These are phyloP conservation scores for Ophiognomonia clavigignenti-juglandacearum DNA, from an alignment of 2,329 filamentous ascomycete species.

Conservation along the genomic window DNA sequence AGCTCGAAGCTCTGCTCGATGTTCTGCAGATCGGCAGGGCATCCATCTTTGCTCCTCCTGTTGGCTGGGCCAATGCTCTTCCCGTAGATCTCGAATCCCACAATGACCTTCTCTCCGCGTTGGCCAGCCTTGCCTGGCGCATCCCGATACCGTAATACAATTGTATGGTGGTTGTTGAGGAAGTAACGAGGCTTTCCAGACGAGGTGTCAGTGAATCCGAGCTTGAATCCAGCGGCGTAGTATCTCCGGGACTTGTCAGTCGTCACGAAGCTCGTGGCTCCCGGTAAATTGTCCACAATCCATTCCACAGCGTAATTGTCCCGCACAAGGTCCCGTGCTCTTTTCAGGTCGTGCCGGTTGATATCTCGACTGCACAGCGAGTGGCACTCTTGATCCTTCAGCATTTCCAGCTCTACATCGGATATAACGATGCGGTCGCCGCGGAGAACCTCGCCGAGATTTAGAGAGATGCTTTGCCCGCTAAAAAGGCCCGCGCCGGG, in stretches of 20 bases:
- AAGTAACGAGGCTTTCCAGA: constrained; percentile 60
- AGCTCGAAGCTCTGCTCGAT: constrained; percentile 64
- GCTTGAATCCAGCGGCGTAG: constrained; percentile 85
- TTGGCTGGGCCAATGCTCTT: constrained; percentile 67
- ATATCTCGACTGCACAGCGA: constrained; percentile 68
- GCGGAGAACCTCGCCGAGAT: constrained; percentile 80
- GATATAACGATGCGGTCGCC: constrained; percentile 82
- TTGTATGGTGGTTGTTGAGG: constrained; percentile 83
- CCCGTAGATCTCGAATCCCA: constrained; percentile 85
- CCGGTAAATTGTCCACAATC: constrained; percentile 89
- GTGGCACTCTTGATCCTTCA: constrained; percentile 66
- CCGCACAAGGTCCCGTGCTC: constrained; percentile 66
- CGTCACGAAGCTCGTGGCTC: constrained; percentile 82
- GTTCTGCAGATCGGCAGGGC: constrained; percentile 62
- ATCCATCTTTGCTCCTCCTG: constrained; percentile 58
- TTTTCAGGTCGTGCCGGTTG: constrained; percentile 57
- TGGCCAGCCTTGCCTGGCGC: constrained; percentile 66
- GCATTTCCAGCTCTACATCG: constrained; percentile 77
- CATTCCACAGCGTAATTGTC: constrained; percentile 85
- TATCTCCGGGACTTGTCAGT: constrained; percentile 82
- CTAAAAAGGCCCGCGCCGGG: constrained; percentile 65
- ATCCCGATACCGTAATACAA: constrained; percentile 73
- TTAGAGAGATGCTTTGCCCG: constrained; percentile 73
- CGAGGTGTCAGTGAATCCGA: constrained; percentile 69
- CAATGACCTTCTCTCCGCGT: constrained; percentile 71